A percentile compares a stretch with the other conserved stretches of the same genome.
Conservation (phyloP, 2,329 filamentous ascomycete genomes). For the Grosmannia serpens region DNA sequence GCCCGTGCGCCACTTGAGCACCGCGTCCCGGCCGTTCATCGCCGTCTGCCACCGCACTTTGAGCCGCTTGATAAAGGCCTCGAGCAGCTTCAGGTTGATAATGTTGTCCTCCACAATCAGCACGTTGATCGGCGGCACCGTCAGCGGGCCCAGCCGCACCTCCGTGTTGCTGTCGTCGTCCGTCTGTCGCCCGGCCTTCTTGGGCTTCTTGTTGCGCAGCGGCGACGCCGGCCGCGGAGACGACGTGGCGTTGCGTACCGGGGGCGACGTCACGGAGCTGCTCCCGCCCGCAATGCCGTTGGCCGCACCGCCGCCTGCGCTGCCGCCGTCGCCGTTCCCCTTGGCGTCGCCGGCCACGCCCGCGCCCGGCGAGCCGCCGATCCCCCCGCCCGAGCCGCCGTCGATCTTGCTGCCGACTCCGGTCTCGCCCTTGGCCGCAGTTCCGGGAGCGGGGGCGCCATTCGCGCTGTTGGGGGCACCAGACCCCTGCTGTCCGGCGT, state of each 20-base stretch:
- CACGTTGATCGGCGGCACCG: conserved; percentile 93
- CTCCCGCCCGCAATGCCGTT: neutral
- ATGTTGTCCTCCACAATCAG: conserved; percentile 98
- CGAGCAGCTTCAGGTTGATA: conserved; percentile 87
- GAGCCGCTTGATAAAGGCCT: conserved; percentile 89
- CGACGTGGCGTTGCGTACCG: conserved; percentile 21
- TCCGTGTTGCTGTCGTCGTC: conserved; percentile 26
- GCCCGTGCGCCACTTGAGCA: conserved; percentile 82
- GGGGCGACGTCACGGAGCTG: neutral
- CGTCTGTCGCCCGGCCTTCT: conserved; percentile 26
- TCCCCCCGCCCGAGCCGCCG: neutral
- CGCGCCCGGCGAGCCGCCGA: neutral
- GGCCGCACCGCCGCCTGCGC: neutral
- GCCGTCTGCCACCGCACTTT: conserved; percentile 97
- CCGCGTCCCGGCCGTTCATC: conserved; percentile 86
- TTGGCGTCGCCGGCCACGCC: neutral
- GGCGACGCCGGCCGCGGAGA: conserved; percentile 27
- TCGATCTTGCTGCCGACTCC: neutral
- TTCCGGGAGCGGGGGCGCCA: neutral
- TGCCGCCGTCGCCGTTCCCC: neutral
- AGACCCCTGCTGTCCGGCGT: neutral
- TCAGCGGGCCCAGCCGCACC: conserved; percentile 55
- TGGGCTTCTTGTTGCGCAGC: conserved; percentile 36
- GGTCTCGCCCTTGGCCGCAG: neutral
- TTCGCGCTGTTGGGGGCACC: neutral